Base-by-base conservation (phyloP, 306 rosid species). In the Delonix regia region DNA sequence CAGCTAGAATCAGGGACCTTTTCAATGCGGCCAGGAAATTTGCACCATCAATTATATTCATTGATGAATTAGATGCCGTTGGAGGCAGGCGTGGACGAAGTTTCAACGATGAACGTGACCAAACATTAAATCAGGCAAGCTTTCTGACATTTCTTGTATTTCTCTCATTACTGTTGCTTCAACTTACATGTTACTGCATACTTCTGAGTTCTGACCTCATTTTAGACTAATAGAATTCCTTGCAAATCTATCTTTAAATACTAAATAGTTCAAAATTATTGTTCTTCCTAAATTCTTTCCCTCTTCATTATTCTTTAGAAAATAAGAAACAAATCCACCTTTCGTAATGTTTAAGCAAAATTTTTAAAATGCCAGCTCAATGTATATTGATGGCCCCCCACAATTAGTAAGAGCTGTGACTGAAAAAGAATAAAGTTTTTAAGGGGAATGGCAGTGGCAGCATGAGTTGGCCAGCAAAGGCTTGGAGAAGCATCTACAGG, bases 1-100 rank as follows among this genome's bases (percentile, higher is more conserved):
- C 99, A 14, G 98, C 98, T 39, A 94, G 98, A 77, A 91, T 92
- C 78, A 81, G 99, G 69, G 99, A 95, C 80, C 94, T 95, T 65
- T 95, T 95, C 56, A 91, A 78, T 44, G 81, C 85, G 4, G 98
- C 99, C 64, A 92, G 99, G 82, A 93, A 92, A 82, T 74, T 69
- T 78, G 82, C 98, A 27, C 98, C 99, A 0, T 95, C 99, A 11
- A 93, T 95, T 68, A 79, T 92, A 78, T 95, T 95, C 87, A 95
- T 95, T 24, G 99, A 95, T 81, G 99, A 93, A 86, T 94, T 95
- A 80, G 99, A 95, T 74, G 99, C 98, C 0, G 99, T 95, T 69
- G 99, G 99, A 79, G 97, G 97, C 51, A 95, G 83, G 84, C 99
- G 99, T 15, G 99, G 99, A 79, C 87, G 97, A 87, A 91, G 96